Evolutionary conservation across 371 early-diverging fungal genomes (phyloP).

Genomic region (Vairimorpha apis): DNA sequence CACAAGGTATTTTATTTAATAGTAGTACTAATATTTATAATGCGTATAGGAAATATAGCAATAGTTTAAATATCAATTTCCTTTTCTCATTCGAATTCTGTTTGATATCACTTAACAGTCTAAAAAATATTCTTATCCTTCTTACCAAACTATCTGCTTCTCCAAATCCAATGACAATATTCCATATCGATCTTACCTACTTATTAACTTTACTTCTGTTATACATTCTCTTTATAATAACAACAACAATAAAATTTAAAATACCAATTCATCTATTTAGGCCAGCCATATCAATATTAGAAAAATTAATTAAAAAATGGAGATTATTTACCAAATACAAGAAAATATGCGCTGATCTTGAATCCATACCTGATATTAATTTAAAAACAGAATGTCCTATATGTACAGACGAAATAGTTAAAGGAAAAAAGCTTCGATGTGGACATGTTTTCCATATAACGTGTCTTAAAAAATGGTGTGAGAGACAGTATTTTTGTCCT

Average conservation of each 20-base stretch:
- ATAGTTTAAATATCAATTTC: slow-evolving; percentile 33
- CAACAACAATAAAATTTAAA: slow-evolving; percentile 44
- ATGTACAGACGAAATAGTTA: slow-evolving; percentile 59
- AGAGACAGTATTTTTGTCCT: slow-evolving; percentile 92
- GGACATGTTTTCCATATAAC: slow-evolving; percentile 91
- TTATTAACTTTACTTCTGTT: slow-evolving; percentile 31
- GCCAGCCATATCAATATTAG: slow-evolving; percentile 39
- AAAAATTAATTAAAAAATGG: slow-evolving; percentile 40
- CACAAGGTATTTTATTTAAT: background rate
- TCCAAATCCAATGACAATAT: slow-evolving; percentile 9
- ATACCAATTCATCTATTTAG: slow-evolving; percentile 56
- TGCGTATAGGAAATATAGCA: no score
- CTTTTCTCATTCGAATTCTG: slow-evolving; percentile 59
- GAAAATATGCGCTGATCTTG: slow-evolving; percentile 42
- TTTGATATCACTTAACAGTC: slow-evolving; percentile 29
- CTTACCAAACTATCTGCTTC: background rate
- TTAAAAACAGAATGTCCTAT: slow-evolving; percentile 56
- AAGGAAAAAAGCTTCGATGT: slow-evolving; percentile 79
- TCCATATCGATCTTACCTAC: slow-evolving; percentile 51
- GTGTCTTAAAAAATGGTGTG: slow-evolving; percentile 91
- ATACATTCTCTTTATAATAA: slow-evolving; percentile 50
- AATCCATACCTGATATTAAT: slow-evolving; percentile 42
- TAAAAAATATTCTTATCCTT: slow-evolving; percentile 34
- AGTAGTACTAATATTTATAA: background rate
- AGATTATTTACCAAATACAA: slow-evolving; percentile 37